Evolutionary conservation across 805 yeast species (phyloP).

Genomic region (Myxozyma neglecta): DNA sequence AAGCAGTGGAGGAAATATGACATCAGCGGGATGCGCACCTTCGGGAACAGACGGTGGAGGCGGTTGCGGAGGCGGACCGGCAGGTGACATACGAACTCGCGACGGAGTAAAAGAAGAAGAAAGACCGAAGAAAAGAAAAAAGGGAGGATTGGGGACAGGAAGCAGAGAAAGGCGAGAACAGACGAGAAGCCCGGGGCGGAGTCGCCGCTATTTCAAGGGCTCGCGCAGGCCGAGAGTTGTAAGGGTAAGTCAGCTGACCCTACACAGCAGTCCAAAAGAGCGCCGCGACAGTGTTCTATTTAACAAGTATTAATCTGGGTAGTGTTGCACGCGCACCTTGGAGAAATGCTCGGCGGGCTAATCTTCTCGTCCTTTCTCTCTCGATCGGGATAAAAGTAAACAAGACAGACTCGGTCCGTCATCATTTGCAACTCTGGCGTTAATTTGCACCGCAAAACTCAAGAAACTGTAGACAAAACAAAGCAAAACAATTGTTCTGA

Average conservation of each 20-base stretch:
- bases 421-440: not conserved
- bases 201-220: not conserved
- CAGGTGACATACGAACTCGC: slow-evolving; percentile 1
- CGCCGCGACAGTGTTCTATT: not conserved
- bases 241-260: not conserved
- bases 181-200: not conserved
- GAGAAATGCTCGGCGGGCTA: not conserved
- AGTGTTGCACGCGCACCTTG: not conserved
- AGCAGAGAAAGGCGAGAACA: not conserved
- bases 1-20: too few species aligned
- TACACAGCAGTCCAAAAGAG: not conserved
- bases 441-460: not conserved
- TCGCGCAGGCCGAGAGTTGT: not conserved
- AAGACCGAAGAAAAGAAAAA: not conserved
- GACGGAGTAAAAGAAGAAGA: not conserved
- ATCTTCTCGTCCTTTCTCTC: not conserved
- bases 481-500: too few species aligned
- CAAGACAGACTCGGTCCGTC: not conserved
- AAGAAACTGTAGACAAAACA: not conserved
- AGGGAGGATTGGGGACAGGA: not conserved
- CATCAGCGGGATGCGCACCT: not conserved
- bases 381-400: not conserved
- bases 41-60: slow-evolving; percentile 30
- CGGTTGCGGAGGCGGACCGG: slow-evolving; percentile 25
- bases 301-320: not conserved